These are phyloP conservation scores for Beauveria varroae DNA, from an alignment of 2,329 filamentous ascomycete species.

Conservation along the genomic window DNA sequence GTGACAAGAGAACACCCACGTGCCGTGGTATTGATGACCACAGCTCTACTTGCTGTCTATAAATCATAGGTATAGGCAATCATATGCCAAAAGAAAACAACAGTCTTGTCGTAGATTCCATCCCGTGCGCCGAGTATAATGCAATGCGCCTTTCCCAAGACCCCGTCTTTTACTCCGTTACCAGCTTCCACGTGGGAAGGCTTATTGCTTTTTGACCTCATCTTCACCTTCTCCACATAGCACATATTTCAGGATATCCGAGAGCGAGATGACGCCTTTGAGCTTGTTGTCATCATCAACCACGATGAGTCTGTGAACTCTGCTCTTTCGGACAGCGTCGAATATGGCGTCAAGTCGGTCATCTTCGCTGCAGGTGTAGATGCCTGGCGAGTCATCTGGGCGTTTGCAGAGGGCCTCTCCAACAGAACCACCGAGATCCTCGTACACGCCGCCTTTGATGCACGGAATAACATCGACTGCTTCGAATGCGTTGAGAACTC, in stretches of 20 bases:
- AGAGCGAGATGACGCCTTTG: constrained; percentile 84
- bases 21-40: neutral
- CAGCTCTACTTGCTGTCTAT: constrained; percentile 1
- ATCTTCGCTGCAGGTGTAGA: constrained; percentile 89
- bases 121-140: constrained; percentile 4
- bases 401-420: constrained; percentile 84
- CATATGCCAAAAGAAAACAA: constrained; percentile 2
- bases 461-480: constrained; percentile 94
- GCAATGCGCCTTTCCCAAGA: constrained; percentile 5
- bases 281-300: constrained; percentile 85
- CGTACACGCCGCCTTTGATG: constrained; percentile 88
- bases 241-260: constrained; percentile 94
- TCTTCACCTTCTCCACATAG: constrained; percentile 65
- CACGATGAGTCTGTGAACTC: constrained; percentile 87
- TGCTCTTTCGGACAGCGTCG: constrained; percentile 89
- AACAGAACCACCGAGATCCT: constrained; percentile 78
- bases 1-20: neutral
- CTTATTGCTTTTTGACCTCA: constrained; percentile 21
- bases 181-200: neutral
- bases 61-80: neutral
- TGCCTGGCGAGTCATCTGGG: constrained; percentile 86
- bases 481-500: constrained; percentile 93
- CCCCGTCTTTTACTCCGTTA: neutral
- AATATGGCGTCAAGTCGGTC: constrained; percentile 94
- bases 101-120: neutral